Evolutionary conservation across 768 basidiomycete species (phyloP), one percentile per base, ranked within the genome.

Genomic region (Scleroderma bovista): DNA sequence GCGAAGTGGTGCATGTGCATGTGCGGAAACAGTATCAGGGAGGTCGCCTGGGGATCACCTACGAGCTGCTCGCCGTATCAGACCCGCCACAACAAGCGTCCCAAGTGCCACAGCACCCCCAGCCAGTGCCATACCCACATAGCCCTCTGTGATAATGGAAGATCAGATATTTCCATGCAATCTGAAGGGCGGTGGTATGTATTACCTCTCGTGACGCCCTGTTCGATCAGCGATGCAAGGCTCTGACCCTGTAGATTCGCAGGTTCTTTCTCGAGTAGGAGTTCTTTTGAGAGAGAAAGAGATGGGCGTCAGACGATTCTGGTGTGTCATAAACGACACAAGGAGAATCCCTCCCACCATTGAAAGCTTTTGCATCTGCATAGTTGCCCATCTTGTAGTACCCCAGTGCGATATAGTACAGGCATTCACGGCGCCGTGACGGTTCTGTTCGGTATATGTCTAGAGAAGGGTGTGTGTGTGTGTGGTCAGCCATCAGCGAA

Each of bases 341-440:
- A 12, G 24, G n/a, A 44, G 22, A 31, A 20, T 26, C n/a, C 13
- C 22, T 17, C 87, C 52, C 44, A 96, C 95, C 84, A 66, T 97
- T 97, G 68, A 96, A 99, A 53, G 79, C 84, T 69, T 79, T 86
- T 2, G 94, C 92, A 61, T 97, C 90, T 17, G 88, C 87, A 65
- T 86, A 97, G 64, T 97, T 93, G 11, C 85, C 84, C 80, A 97
- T 86, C 76, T 98, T 98, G 71, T 92, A 97, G 68, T 98, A 84
- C 1, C 96, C 96, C 13, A 98, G 75, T 3, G 93, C 92, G 22
- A 99, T 83, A 71, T 97, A 99, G 63, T 98, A 99, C 32, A 97
- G 71, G 59, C 95, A 98, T 70, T 98, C 96, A 70, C 95, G 75
- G 53, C 96, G 78, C 56, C 95, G 79, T 19, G 82, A 68, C 5